These are phyloP conservation scores for Parasitella parasitica DNA, from an alignment of 371 early-diverging fungal species.

Conservation along the genomic window DNA sequence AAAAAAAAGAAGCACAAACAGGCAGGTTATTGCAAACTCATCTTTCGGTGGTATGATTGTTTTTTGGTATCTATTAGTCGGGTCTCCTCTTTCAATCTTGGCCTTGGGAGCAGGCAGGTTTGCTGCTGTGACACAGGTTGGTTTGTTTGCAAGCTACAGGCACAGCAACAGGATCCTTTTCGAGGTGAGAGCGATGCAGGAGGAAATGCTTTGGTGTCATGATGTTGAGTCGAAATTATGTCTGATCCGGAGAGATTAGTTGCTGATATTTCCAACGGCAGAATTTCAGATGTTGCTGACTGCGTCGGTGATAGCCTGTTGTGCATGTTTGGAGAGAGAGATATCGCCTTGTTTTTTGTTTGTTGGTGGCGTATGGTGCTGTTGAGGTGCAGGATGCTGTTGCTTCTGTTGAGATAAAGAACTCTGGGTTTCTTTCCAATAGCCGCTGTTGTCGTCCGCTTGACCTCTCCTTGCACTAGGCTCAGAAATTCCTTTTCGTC, in stretches of 20 bases:
- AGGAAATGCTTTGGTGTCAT: neutral
- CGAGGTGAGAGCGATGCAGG: neutral
- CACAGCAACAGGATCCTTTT: neutral
- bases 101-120: neutral
- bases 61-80: neutral
- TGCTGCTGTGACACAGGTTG: neutral
- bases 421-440: constrained; percentile 27
- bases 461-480: constrained; percentile 32
- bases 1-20: neutral
- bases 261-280: neutral
- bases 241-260: constrained; percentile 15
- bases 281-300: neutral
- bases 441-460: neutral
- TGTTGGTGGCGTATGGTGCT: neutral
- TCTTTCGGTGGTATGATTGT: neutral
- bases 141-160: neutral
- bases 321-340: neutral
- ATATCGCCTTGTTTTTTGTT: neutral
- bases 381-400: neutral
- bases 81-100: neutral
- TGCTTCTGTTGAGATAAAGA: neutral
- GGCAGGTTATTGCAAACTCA: neutral
- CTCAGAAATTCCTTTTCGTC: constrained; percentile 37
- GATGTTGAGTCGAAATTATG: neutral
- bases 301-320: neutral